Conservation (phyloP, 495 filamentous ascomycete genomes). For the Ascodesmis nigricans region DNA sequence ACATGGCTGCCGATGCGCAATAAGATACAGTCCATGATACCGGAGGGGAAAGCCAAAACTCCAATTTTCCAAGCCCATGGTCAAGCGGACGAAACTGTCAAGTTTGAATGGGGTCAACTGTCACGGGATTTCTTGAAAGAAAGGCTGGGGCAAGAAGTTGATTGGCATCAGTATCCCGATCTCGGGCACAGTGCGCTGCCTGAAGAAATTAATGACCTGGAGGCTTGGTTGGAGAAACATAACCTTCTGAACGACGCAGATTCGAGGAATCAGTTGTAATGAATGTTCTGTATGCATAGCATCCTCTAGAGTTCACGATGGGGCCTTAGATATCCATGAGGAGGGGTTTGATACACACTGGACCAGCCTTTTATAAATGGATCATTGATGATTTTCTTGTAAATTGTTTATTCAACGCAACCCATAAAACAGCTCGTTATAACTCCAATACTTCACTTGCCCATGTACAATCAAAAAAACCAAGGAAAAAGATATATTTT, state of each 20-base stretch:
- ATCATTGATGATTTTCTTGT: background rate
- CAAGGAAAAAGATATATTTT: background rate
- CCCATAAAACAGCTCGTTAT: too few species aligned
- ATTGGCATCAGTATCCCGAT: conserved; percentile 51
- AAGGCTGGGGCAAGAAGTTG: conserved; percentile 39
- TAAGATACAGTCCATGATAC: conserved; percentile 45
- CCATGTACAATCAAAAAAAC: conserved; percentile 3
- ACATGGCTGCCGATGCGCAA: conserved; percentile 56
- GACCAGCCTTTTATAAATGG: background rate
- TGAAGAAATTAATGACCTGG: conserved; percentile 64
- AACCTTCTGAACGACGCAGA: conserved; percentile 28
- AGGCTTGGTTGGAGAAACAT: conserved; percentile 42
- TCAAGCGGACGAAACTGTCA: conserved; percentile 46
- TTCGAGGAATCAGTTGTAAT: background rate
- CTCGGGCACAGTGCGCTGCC: conserved; percentile 57
- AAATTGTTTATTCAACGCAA: background rate
- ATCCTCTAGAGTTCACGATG: background rate
- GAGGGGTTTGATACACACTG: background rate
- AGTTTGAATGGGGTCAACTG: conserved; percentile 39
- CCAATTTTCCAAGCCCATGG: conserved; percentile 81
- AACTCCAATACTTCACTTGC: too few species aligned
- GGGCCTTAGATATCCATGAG: background rate
- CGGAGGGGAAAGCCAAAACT: conserved; percentile 45
- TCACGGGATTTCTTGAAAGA: conserved; percentile 41
- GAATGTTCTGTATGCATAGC: background rate